phyloP scores from a whole-genome alignment of 2,329 filamentous ascomycete genomes.

The Microcyclospora pomicola region DNA sequence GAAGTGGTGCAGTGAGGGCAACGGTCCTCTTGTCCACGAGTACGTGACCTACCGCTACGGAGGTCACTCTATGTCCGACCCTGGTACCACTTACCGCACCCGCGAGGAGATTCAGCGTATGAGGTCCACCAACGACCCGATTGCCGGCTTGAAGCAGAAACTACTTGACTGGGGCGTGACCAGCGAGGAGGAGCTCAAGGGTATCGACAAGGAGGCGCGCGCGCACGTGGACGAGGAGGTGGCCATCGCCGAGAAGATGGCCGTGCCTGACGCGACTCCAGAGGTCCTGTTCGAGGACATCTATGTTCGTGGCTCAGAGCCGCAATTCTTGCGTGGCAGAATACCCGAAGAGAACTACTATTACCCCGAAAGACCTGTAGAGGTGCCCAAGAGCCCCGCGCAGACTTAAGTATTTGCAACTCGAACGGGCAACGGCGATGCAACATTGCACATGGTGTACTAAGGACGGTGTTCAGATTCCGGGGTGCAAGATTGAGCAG shows the following conservation, averaged over 20 bases:
- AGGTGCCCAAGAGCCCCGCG: constrained; percentile 17
- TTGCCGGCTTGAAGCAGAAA: constrained; percentile 95
- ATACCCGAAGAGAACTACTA: constrained; percentile 89
- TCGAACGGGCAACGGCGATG: neutral
- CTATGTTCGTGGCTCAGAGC: constrained; percentile 80
- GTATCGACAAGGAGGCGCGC: constrained; percentile 86
- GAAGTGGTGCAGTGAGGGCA: constrained; percentile 67
- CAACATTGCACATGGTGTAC: no score
- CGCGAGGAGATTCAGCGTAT: constrained; percentile 99
- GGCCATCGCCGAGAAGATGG: constrained; percentile 77
- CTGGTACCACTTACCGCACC: constrained; percentile 93
- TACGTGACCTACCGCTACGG: constrained; percentile 99
- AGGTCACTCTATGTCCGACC: constrained; percentile 99
- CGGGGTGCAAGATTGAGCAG: no score
- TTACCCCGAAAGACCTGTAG: constrained; percentile 30
- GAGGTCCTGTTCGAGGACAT: constrained; percentile 93
- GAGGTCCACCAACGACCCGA: constrained; percentile 96
- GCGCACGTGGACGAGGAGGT: constrained; percentile 79
- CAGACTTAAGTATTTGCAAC: constrained; percentile 9
- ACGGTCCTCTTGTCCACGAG: constrained; percentile 91
- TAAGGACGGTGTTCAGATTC: no score
- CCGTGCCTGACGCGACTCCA: constrained; percentile 58
- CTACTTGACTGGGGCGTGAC: constrained; percentile 89
- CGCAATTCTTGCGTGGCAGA: constrained; percentile 72
- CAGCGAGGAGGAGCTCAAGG: constrained; percentile 90